Conservation (phyloP, 495 filamentous ascomycete genomes). For the Podospora bellae-mahoneyi region DNA sequence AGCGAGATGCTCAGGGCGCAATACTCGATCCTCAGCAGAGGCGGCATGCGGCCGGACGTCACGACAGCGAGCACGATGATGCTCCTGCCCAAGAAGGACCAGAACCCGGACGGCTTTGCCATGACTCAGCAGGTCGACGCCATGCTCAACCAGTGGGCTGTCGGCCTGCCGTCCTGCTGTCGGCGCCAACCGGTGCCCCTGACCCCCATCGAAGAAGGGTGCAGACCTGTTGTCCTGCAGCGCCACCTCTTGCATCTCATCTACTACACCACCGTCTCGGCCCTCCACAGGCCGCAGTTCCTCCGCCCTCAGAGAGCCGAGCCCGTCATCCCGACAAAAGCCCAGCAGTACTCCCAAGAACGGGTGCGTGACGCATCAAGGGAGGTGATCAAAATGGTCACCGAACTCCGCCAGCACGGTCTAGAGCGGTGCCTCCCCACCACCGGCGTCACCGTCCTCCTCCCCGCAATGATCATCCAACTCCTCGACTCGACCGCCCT, state of each 20-base stretch:
- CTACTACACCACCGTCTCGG: conserved; percentile 81
- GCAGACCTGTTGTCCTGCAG: conserved; percentile 60
- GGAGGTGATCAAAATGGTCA: conserved; percentile 76
- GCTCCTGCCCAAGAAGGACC: conserved; percentile 78
- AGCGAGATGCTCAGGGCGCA: conserved; percentile 79
- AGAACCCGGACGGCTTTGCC: neutral
- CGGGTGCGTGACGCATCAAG: conserved; percentile 75
- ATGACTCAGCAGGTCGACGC: conserved; percentile 49
- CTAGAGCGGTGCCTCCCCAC: conserved; percentile 79
- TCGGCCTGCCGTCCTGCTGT: conserved; percentile 64
- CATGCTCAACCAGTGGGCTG: conserved; percentile 69
- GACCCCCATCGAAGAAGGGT: conserved; percentile 42
- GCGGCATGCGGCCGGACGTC: conserved; percentile 64
- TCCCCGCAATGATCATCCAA: conserved; percentile 89
- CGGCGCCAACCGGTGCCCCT: conserved; percentile 53
- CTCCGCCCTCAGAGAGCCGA: conserved; percentile 62
- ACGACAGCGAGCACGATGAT: conserved; percentile 81
- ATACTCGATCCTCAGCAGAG: conserved; percentile 82
- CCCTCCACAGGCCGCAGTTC: conserved; percentile 83
- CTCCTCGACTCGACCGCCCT: conserved; percentile 82
- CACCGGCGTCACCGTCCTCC: conserved; percentile 80
- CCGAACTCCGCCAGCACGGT: conserved; percentile 62
- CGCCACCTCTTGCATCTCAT: conserved; percentile 81
- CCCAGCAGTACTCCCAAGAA: conserved; percentile 73
- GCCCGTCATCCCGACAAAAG: conserved; percentile 51